Percentiles rank a stretch among this genome's conserved stretches.
Evolutionary conservation across 2,329 filamentous ascomycete genomes (phyloP).

Genomic region (Colletotrichum tropicicola): DNA sequence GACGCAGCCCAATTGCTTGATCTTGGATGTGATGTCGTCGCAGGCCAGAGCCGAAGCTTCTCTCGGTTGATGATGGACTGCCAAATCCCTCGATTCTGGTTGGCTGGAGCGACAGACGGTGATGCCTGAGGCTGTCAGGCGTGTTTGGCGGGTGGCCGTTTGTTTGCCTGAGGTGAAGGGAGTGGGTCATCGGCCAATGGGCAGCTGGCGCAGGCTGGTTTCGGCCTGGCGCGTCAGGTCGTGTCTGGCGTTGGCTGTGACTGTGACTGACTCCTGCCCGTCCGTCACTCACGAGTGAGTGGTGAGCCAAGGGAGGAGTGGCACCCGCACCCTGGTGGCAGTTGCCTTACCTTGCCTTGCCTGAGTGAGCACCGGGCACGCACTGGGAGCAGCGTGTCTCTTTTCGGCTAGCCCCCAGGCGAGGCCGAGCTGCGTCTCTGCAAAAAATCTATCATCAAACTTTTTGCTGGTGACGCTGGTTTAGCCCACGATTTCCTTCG

Average conservation of each 20-base stretch:
- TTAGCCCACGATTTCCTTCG: conserved; percentile 53
- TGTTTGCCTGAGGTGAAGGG: background rate
- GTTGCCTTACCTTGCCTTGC: background rate
- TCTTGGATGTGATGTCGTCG: conserved; percentile 33
- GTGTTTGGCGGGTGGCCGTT: no score
- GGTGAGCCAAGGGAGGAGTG: no score
- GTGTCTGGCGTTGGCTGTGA: no score
- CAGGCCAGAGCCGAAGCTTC: conserved; percentile 33
- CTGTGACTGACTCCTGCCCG: no score
- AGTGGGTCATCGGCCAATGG: background rate
- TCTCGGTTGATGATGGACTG: conserved; percentile 32
- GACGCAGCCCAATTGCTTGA: conserved; percentile 40
- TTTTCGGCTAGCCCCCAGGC: conserved; percentile 27
- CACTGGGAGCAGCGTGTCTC: background rate
- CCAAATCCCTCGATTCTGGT: conserved; percentile 31
- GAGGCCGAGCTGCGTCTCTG: conserved; percentile 23
- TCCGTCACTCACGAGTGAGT: no score
- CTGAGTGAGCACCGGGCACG: background rate
- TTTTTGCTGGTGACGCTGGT: conserved; percentile 61
- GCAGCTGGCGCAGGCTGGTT: no score
- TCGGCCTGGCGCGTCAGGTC: no score
- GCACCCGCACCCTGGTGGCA: no score
- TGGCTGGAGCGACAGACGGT: conserved; percentile 9
- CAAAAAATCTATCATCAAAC: conserved; percentile 41
- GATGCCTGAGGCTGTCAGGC: conserved; percentile 45